Percentiles rank a stretch among this genome's conserved stretches.
These are phyloP conservation scores for Pezicula carpinea DNA, from an alignment of 2,329 filamentous ascomycete genomes.

Conservation along the genomic window DNA sequence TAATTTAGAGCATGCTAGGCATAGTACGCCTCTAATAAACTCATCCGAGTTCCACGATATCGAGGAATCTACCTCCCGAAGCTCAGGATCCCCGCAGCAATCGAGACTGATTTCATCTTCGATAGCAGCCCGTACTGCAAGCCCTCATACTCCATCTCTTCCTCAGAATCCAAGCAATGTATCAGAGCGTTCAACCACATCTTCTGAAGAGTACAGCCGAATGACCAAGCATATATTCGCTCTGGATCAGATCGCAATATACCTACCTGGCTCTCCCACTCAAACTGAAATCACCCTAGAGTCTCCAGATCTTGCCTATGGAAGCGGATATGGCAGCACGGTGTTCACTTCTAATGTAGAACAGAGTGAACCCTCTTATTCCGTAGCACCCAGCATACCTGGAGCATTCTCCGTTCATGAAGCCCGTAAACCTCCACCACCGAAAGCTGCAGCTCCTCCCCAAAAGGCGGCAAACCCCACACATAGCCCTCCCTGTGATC, in stretches of 20 bases:
- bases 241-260: conserved; percentile 31
- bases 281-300: conserved; percentile 5
- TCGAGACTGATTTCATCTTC: conserved; percentile 8
- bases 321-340: conserved; percentile 1
- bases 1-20: conserved; percentile 22
- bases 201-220: conserved; percentile 21
- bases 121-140: neutral
- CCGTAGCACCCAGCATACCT: conserved; percentile 47
- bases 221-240: conserved; percentile 30
- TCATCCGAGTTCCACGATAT: neutral
- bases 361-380: conserved; percentile 20
- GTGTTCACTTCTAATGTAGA: conserved; percentile 15
- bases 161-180: conserved; percentile 18
- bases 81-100: conserved; percentile 3
- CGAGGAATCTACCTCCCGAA: conserved; percentile 5
- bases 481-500: conserved; percentile 3
- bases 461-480: neutral
- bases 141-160: conserved; percentile 7
- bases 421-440: conserved; percentile 10
- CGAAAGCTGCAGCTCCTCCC: conserved; percentile 9
- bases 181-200: conserved; percentile 22
- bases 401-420: conserved; percentile 54
- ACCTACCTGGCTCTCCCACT: conserved; percentile 20
- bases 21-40: conserved; percentile 4
- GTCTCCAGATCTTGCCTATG: conserved; percentile 1